Percentiles rank a stretch among this genome's conserved stretches.
phyloP scores from a whole-genome alignment of 2,329 filamentous ascomycete genomes.

The Graphium sp. region DNA sequence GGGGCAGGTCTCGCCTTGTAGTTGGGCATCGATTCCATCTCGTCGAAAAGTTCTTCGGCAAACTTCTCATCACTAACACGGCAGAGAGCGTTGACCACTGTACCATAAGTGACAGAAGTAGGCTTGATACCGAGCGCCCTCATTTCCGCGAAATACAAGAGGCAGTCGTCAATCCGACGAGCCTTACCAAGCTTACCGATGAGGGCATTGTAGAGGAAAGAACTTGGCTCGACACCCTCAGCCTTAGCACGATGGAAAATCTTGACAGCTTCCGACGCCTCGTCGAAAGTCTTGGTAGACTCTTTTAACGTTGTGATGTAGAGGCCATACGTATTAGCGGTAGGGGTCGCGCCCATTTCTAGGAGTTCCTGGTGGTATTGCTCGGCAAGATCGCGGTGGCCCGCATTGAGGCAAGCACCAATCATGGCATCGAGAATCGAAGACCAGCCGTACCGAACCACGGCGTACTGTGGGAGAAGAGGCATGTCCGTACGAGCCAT shows the following conservation, averaged over 20 bases:
- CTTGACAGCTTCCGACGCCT: conserved; percentile 90
- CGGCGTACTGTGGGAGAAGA: conserved; percentile 63
- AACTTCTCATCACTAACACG: conserved; percentile 96
- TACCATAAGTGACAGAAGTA: conserved; percentile 94
- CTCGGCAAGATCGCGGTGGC: conserved; percentile 64
- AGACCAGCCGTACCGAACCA: conserved; percentile 89
- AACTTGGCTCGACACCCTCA: conserved; percentile 89
- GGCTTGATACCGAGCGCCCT: conserved; percentile 80
- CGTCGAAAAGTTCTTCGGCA: conserved; percentile 92
- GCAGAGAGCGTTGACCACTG: conserved; percentile 93
- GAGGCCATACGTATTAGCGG: conserved; percentile 92
- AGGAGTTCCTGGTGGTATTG: conserved; percentile 85
- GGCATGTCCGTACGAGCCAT: conserved; percentile 87
- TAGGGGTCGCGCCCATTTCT: conserved; percentile 78
- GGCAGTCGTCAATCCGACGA: conserved; percentile 90
- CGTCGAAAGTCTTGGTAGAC: conserved; percentile 92
- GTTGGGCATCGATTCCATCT: conserved; percentile 98
- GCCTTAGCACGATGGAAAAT: conserved; percentile 90
- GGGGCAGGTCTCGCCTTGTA: conserved; percentile 95
- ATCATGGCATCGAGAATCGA: conserved; percentile 95
- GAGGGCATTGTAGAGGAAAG: conserved; percentile 93
- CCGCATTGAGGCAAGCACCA: conserved; percentile 70
- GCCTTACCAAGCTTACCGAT: conserved; percentile 98
- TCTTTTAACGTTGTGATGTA: conserved; percentile 99
- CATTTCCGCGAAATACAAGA: conserved; percentile 98